Evolutionary conservation across 352 stramenopile species (phyloP).

Genomic region (Globisporangium canariense): DNA sequence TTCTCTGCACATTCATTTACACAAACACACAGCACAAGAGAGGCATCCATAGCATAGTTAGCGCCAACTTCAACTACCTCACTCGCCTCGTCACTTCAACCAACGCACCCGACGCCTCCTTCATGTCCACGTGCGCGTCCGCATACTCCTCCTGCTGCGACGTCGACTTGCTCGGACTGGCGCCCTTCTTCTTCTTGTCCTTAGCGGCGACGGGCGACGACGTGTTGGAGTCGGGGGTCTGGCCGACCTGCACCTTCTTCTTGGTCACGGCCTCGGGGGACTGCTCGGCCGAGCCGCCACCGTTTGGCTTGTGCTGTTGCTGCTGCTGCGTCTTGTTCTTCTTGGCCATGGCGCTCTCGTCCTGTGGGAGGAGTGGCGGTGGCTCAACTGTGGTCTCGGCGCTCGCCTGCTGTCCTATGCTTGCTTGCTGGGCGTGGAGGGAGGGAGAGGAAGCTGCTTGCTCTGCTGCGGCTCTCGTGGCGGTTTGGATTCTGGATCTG

Average conservation of each 20-base stretch:
- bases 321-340: constrained; percentile 42
- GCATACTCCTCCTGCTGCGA: constrained; percentile 11
- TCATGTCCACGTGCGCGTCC: constrained; percentile 22
- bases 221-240: constrained; percentile 17
- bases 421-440: constrained; percentile 11
- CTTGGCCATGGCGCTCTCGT: constrained; percentile 46
- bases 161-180: constrained; percentile 27
- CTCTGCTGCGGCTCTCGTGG: neutral
- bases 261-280: constrained; percentile 14
- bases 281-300: constrained; percentile 11
- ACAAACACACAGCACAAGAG: neutral
- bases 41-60: neutral
- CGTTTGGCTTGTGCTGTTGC: constrained; percentile 23
- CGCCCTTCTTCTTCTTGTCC: constrained; percentile 21
- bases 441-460: neutral
- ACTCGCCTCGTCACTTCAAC: neutral
- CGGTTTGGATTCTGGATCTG: no score
- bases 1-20: constrained; percentile 23
- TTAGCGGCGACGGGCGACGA: constrained; percentile 14
- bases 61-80: neutral
- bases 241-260: constrained; percentile 9
- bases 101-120: constrained; percentile 31
- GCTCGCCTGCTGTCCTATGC: constrained; percentile 39
- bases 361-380: neutral
- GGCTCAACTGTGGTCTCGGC: constrained; percentile 8